Conservation (phyloP, 371 early-diverging fungal genomes). For the Enteropsectra breve region DNA sequence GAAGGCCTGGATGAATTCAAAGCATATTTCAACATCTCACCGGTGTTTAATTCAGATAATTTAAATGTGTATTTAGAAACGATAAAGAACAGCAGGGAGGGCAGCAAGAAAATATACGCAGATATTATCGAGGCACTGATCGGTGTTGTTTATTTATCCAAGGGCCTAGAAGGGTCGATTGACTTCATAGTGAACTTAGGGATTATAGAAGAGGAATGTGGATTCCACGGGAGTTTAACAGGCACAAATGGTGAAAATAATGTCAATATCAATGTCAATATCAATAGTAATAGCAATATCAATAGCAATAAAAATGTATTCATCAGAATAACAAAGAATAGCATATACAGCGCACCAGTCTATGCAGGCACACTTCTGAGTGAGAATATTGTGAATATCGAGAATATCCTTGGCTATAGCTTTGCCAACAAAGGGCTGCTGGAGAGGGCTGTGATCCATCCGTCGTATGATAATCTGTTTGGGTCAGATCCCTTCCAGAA, state of each 20-base stretch:
- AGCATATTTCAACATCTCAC: conserved; percentile 1
- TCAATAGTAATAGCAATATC: neutral
- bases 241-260: neutral
- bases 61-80: neutral
- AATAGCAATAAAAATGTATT: neutral
- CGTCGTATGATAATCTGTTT: conserved; percentile 35
- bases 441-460: conserved; percentile 54
- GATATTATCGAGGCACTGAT: conserved; percentile 53
- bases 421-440: conserved; percentile 40
- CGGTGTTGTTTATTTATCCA: conserved; percentile 32
- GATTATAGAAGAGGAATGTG: conserved; percentile 9
- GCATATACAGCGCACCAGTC: neutral
- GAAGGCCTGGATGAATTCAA: neutral
- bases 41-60: conserved; percentile 15
- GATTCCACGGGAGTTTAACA: neutral
- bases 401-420: conserved; percentile 37
- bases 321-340: too few species aligned
- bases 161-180: conserved; percentile 12
- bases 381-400: conserved; percentile 8
- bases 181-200: conserved; percentile 28
- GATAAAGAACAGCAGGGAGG: neutral
- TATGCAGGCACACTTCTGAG: conserved; percentile 15
- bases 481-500: conserved; percentile 31
- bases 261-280: neutral
- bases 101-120: conserved; percentile 41